Base-by-base conservation (phyloP, 192 early-diverging fungal genomes). In the Umbelopsis isabellina region DNA sequence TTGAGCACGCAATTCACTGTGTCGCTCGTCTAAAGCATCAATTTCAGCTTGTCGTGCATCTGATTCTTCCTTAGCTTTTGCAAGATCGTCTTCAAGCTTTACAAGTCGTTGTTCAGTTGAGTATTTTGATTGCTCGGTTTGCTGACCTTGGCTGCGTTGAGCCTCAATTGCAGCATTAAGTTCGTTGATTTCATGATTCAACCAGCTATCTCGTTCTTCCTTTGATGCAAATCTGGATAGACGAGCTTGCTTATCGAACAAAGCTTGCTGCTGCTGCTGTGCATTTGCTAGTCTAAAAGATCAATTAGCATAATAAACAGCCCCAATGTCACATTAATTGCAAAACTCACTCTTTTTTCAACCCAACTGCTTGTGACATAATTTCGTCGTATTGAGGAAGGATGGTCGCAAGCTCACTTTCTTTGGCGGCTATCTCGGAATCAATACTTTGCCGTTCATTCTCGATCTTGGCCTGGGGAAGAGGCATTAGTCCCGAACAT, bases 231-330 rank as follows among this genome's bases (percentile, higher is more conserved):
- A 97, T 74, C 90, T 90, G 2, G 86, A 81, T n/a, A 87, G 88
- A 13, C 96, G 90, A 13, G 92, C 93, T 75, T 95, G 93, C 77
- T 95, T 97, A 25, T 91, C 87, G 69, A 91, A 85, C n/a, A 99
- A 84, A 3, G 87, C 82, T 69, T 92, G 87, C 49, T 87, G 87
- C 73, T 93, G 86, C 46, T 90, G 72, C 37, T 96, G 90, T 33
- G 83, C 72, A 16, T 82, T 71, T 27, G 88, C 86, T 25, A 91
- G 65, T 21, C 91, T 93, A 72, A 15, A 27, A 8, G 30, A 16
- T 66, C 1, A 48, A 46, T 22, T 4, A 52, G 25, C 33, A 48
- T 33, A 69, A 61, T 6, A 22, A 45, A n/a, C 33, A 44, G 58
- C 3, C 49, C 41, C 27, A 27, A 25, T 3, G 0, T 2, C 30